Evolutionary conservation across 2,329 filamentous ascomycete species (phyloP).

Genomic region (Aureobasidium sp.): DNA sequence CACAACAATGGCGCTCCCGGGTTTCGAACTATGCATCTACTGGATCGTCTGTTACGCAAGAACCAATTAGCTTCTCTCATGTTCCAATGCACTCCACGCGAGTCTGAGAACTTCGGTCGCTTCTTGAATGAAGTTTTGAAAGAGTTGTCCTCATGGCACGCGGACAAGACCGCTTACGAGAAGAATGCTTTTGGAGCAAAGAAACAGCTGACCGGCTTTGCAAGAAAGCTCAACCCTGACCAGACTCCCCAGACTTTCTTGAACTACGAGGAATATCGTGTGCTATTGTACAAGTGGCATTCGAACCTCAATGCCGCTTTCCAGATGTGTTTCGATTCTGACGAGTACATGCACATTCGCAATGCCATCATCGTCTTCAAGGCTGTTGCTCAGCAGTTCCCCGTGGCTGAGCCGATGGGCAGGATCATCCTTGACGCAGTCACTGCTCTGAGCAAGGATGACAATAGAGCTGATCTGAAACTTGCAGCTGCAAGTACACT

Average conservation of each 20-base stretch:
- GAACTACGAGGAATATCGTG: slow-evolving; percentile 79
- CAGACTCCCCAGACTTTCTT: slow-evolving; percentile 63
- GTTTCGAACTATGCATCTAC: slow-evolving; percentile 77
- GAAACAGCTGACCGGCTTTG: slow-evolving; percentile 69
- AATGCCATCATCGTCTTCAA: slow-evolving; percentile 91
- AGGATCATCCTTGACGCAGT: slow-evolving; percentile 60
- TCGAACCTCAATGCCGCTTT: slow-evolving; percentile 71
- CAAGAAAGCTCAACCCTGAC: slow-evolving; percentile 61
- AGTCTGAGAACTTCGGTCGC: slow-evolving; percentile 86
- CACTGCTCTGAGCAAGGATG: slow-evolving; percentile 52
- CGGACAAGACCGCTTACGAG: slow-evolving; percentile 67
- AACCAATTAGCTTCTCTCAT: slow-evolving; percentile 76
- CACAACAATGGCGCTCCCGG: slow-evolving; percentile 78
- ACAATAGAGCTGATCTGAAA: slow-evolving; percentile 64
- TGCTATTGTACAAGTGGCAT: slow-evolving; percentile 86
- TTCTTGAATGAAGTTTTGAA: slow-evolving; percentile 78
- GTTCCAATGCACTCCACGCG: slow-evolving; percentile 81
- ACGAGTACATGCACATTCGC: slow-evolving; percentile 95
- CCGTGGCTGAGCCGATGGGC: slow-evolving; percentile 83
- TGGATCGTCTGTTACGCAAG: slow-evolving; percentile 76
- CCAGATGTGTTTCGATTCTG: slow-evolving; percentile 70
- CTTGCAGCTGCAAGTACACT: slow-evolving; percentile 65
- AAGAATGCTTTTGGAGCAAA: slow-evolving; percentile 68
- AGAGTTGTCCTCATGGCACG: slow-evolving; percentile 79
- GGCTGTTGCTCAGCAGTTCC: slow-evolving; percentile 72